Evolutionary conservation across 2,329 filamentous ascomycete species (phyloP), one percentile per base, ranked within the genome.

Genomic region (Trichophyton equinum): DNA sequence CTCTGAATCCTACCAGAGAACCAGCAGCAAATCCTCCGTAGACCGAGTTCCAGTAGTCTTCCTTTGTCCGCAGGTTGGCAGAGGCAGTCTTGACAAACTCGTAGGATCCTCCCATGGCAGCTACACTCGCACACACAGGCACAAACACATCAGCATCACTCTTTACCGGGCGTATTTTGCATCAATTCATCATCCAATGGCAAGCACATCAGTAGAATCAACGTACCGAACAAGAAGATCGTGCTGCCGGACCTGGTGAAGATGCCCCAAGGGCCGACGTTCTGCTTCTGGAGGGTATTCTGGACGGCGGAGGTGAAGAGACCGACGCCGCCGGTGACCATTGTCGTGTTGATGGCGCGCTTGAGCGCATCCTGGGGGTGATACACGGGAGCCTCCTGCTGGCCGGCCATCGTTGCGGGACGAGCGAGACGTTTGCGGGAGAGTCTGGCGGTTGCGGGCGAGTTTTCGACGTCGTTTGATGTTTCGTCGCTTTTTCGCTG

Each of bases 11-110:
- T 53, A 91, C 70, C 60, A 89, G 79, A 49, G 84, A 79, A 65
- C 91, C 91, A 57, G 82, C 85, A 58, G 88, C 78, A 74, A 94
- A 90, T 60, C 90, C 89, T 66, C 85, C 90, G 64, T 91, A 78
- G 46, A 84, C 82, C 61, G 85, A 78, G 74, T 91, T 94, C 77
- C 82, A 86, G 66, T 80, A 78, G 72, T 96, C 91, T 62, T 96
- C 84, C 77, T 87, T 90, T 75, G 91, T 81, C 69, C 91, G 86
- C 66, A 96, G 78, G 77, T 96, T 96, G 74, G 89, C 89, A 53
- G 87, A 81, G 57, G 89, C 87, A 67, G 81, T 82, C 68, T 82
- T 85, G 68, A 85, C 81, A 78, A 96, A 96, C 68, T 84, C 82
- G 75, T 90, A 95, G 64, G 86, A 81, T 69, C 83, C 85, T 70